Conservation (phyloP, 306 rosid genomes). For the Cucumis cinereus region DNA sequence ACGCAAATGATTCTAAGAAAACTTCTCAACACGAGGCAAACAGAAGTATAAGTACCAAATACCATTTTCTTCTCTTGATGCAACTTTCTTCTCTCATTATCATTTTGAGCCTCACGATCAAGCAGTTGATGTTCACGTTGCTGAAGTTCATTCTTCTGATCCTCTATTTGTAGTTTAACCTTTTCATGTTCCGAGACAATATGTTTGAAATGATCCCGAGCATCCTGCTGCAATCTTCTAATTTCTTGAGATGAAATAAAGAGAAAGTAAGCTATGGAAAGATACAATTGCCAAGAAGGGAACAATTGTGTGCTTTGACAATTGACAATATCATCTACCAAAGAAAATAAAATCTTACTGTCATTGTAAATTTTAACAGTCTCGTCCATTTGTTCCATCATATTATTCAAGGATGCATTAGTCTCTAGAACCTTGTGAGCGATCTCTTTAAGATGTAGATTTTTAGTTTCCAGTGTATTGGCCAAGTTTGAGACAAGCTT, state of each 20-base stretch:
- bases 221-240: constrained; percentile 23
- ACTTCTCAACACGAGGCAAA: neutral
- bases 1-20: neutral
- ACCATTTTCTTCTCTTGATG: constrained; percentile 39
- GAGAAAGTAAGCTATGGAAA: constrained; percentile 4
- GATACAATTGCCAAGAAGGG: constrained; percentile 4
- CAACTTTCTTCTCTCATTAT: constrained; percentile 38
- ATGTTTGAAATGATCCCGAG: constrained; percentile 14
- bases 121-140: constrained; percentile 35
- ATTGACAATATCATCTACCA: neutral
- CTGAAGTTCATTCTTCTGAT: constrained; percentile 32
- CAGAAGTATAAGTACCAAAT: constrained; percentile 29
- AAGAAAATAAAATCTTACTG: constrained; percentile 23
- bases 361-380: constrained; percentile 27
- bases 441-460: constrained; percentile 30
- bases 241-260: constrained; percentile 31
- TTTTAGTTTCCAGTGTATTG: constrained; percentile 34
- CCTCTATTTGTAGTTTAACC: constrained; percentile 26
- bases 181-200: constrained; percentile 32
- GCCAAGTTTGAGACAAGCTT: constrained; percentile 39
- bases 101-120: constrained; percentile 31
- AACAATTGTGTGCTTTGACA: neutral
- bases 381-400: constrained; percentile 33
- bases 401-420: constrained; percentile 19
- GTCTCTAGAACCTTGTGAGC: constrained; percentile 22